Evolutionary conservation across 2,329 filamentous ascomycete species (phyloP), one percentile per base, ranked within the genome.

Genomic region (Magnaporthales sp.): DNA sequence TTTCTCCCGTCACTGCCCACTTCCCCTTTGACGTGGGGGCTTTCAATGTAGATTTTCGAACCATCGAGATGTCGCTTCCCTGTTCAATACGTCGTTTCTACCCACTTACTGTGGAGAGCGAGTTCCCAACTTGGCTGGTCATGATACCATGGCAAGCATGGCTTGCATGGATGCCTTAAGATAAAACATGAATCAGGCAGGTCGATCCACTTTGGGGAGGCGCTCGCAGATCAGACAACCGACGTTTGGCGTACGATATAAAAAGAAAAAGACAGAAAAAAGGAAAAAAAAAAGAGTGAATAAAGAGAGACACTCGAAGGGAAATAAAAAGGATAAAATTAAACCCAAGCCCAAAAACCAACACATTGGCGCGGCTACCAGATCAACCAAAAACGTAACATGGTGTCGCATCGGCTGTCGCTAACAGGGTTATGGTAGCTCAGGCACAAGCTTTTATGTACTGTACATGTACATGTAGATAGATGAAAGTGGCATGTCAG

Each of bases 141-240:
- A 51, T 51, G 19, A n/a, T 51, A 51, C 38, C 38, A n/a, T n/a
- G n/a, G n/a, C n/a, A n/a, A n/a, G n/a, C n/a, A n/a, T 51, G 31
- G 15, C 24, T 58, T 58, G 54, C 54, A 51, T 51, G 38, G 11
- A 15, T 15, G 11, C 38, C 27, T 60, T 24, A 4, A 9, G n/a
- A 61, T 24, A 9, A 30, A 11, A 24, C 22, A 61, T 62, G 62
- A 46, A 30, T 63, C 29, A n/a, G 19, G 29, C 62, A 51, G 15
- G 30, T n/a, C 9, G 56, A 60, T 60, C 56, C 15, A 27, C 22
- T 13, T 26, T 26, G 11, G 26, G 26, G 26, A 60, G 74, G 54
- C 74, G 70, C 68, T 73, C 74, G 8, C 75, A 72, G 4, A 74
- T 70, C 75, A 76, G 31, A 51, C 1, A n/a, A 31, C 58, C 19